Conservation (phyloP, 2,329 filamentous ascomycete genomes). For the Sporothrix globosa region DNA sequence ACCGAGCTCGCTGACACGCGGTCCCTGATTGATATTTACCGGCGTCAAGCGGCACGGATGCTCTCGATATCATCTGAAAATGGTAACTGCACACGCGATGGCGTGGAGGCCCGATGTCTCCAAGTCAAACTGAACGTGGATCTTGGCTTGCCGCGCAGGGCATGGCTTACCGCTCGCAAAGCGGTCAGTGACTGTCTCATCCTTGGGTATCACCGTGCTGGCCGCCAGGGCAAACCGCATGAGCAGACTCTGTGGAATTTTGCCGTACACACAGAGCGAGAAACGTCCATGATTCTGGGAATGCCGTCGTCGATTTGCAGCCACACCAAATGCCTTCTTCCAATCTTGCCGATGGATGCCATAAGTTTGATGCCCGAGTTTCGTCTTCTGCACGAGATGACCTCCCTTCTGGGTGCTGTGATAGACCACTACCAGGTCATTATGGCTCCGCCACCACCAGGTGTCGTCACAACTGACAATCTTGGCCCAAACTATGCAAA, state of each 20-base stretch:
- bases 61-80: constrained; percentile 55
- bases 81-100: constrained; percentile 52
- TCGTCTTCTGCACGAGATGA: constrained; percentile 37
- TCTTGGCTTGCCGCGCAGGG: constrained; percentile 57
- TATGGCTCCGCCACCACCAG: not conserved
- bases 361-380: not conserved
- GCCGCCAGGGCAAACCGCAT: constrained; percentile 39
- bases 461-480: not conserved
- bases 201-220: constrained; percentile 51
- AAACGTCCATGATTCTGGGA: constrained; percentile 57
- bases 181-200: constrained; percentile 57
- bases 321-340: constrained; percentile 29
- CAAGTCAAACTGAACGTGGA: constrained; percentile 58
- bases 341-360: not conserved
- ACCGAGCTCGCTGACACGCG: constrained; percentile 46
- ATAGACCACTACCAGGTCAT: constrained; percentile 26
- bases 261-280: constrained; percentile 52
- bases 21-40: constrained; percentile 51
- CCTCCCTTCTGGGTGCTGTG: constrained; percentile 3
- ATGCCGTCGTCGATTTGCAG: constrained; percentile 51
- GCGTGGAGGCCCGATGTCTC: constrained; percentile 56
- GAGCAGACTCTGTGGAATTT: constrained; percentile 47
- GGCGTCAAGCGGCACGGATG: constrained; percentile 50
- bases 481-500: constrained; percentile 40
- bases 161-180: constrained; percentile 56